These are phyloP conservation scores for Lyophyllum semitale DNA, from an alignment of 768 basidiomycete genomes.

Conservation along the genomic window DNA sequence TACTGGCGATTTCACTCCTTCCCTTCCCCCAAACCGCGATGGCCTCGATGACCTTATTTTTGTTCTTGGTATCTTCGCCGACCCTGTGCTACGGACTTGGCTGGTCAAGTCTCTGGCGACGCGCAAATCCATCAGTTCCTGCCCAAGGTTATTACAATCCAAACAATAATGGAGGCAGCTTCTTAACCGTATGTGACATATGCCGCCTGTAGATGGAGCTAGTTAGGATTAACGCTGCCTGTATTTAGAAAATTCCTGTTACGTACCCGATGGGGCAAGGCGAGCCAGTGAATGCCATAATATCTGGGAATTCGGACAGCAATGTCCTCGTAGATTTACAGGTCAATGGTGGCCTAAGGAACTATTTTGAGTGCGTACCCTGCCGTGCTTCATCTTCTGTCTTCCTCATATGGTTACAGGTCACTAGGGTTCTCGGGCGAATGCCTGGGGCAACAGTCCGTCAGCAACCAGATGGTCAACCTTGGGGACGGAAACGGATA, in stretches of 20 bases:
- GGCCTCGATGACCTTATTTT: slow-evolving; percentile 21
- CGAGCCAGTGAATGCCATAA: slow-evolving; percentile 84
- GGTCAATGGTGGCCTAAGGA: slow-evolving; percentile 71
- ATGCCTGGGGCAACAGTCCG: slow-evolving; percentile 82
- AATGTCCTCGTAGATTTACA: slow-evolving; percentile 63
- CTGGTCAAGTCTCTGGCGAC: slow-evolving; percentile 5
- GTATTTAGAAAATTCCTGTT: slow-evolving; percentile 45
- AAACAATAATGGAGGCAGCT: slow-evolving; percentile 54
- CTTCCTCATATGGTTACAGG: slow-evolving; percentile 34
- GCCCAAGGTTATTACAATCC: slow-evolving; percentile 65
- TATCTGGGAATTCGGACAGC: slow-evolving; percentile 75
- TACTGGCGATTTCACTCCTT: neutral
- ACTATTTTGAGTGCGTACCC: slow-evolving; percentile 74
- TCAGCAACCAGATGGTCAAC: slow-evolving; percentile 67
- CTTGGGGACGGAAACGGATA: slow-evolving; percentile 83
- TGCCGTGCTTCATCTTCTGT: neutral
- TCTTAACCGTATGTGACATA: slow-evolving; percentile 63
- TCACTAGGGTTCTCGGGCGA: slow-evolving; percentile 74
- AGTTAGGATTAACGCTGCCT: neutral
- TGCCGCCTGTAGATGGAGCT: neutral
- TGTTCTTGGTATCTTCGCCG: slow-evolving; percentile 33
- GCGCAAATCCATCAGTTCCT: slow-evolving; percentile 36
- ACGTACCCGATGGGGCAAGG: slow-evolving; percentile 77
- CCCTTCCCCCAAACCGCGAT: slow-evolving; percentile 7
- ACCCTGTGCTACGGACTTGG: slow-evolving; percentile 18